Evolutionary conservation across 164 flowering plant species (phyloP).

Genomic region (Sedum album): DNA sequence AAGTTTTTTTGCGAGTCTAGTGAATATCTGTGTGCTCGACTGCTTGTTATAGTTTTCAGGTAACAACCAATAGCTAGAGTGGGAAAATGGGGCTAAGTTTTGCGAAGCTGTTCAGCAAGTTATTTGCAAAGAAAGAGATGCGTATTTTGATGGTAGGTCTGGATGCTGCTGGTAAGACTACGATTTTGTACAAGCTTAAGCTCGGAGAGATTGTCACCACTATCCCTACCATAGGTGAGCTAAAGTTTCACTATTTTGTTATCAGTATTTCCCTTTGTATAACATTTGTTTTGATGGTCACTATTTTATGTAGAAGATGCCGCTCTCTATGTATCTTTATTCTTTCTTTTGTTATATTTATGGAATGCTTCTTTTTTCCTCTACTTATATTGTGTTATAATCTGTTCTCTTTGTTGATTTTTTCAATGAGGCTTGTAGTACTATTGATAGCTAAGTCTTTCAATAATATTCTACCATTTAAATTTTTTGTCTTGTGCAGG

Average conservation of each 20-base stretch:
- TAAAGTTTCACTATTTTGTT: neutral
- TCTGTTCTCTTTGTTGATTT: no score
- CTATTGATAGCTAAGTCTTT: no score
- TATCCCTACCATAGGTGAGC: conserved; percentile 66
- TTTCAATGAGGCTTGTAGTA: no score
- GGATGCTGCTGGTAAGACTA: conserved; percentile 8
- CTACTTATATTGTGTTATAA: no score
- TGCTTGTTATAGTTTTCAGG: neutral
- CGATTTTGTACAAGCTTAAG: conserved; percentile 63
- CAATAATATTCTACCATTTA: neutral
- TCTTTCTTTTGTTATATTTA: neutral
- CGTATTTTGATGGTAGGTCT: conserved; percentile 7
- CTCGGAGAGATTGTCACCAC: conserved; percentile 71
- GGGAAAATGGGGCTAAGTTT: conserved; percentile 48
- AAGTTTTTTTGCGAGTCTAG: no score
- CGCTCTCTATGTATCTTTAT: neutral
- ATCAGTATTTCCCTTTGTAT: neutral
- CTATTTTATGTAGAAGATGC: neutral
- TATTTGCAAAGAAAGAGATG: conserved; percentile 46
- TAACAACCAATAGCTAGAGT: neutral
- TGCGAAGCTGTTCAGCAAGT: conserved; percentile 59
- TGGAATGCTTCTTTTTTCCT: no score
- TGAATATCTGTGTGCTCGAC: neutral
- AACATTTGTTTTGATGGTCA: neutral
- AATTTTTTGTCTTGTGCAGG: neutral